Evolutionary conservation across 2,329 filamentous ascomycete genomes (phyloP).

Genomic region (Basipetospora chlamydospora): DNA sequence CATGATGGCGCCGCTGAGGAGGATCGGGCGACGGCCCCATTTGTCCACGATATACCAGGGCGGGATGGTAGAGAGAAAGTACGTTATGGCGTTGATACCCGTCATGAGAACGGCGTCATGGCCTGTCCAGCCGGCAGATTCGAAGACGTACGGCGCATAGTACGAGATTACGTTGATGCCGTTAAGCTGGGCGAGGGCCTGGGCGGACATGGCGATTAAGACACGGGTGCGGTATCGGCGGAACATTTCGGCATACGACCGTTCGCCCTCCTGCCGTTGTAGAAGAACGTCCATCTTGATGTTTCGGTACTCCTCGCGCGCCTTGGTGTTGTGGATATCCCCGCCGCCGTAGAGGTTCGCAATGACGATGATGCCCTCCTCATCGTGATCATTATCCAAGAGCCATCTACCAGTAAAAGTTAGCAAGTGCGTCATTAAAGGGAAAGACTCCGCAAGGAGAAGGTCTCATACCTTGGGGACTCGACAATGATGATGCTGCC

Average conservation of each 20-base stretch:
- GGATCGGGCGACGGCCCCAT: conserved; percentile 77
- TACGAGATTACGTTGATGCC: conserved; percentile 99
- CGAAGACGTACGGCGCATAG: conserved; percentile 92
- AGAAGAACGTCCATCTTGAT: conserved; percentile 98
- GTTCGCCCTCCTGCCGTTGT: conserved; percentile 86
- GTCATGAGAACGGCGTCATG: conserved; percentile 92
- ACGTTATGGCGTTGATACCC: conserved; percentile 82
- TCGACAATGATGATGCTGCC: conserved; percentile 92
- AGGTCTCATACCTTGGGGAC: conserved; percentile 62
- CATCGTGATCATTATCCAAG: conserved; percentile 91
- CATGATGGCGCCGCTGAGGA: conserved; percentile 75
- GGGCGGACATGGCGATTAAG: conserved; percentile 97
- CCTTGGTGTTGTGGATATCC: conserved; percentile 85
- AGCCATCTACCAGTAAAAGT: conserved; percentile 56
- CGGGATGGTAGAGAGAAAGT: conserved; percentile 81
- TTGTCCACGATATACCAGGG: conserved; percentile 95
- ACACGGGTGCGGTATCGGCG: conserved; percentile 79
- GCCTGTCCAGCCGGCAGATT: conserved; percentile 89
- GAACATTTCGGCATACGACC: conserved; percentile 90
- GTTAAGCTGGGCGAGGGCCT: conserved; percentile 89
- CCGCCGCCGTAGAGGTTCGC: conserved; percentile 93
- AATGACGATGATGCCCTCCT: conserved; percentile 96
- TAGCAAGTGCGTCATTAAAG: too few species aligned
- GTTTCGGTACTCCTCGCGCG: conserved; percentile 89
- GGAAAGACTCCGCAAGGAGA: conserved; percentile 5